Base-by-base conservation (phyloP, 176 grass and related monocot species). In the Bonia amplexicaulis region DNA sequence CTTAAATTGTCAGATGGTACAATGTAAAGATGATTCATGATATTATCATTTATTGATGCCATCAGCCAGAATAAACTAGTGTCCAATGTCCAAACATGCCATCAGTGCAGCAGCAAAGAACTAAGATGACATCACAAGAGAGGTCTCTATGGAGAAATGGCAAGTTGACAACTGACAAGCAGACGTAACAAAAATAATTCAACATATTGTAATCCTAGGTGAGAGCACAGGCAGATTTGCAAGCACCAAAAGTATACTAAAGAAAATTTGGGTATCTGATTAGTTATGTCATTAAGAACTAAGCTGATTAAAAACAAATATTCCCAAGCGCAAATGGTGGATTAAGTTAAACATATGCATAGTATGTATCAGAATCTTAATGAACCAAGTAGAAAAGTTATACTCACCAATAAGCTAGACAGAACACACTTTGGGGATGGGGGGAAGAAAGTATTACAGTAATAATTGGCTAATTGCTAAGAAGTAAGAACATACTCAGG, bases 121-220 rank as follows among this genome's bases (percentile, higher is more conserved):
- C 48, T 13, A 61, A 55, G 33, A 71, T 71, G 39, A 47, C 51
- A 49, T 66, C 13, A 78, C 20, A 27, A 77, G 11, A 33, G 13
- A 71, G 8, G 17, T 37, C 40, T 20, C 12, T 66, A 76, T 20
- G 14, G 25, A 46, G 41, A 58, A 69, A 76, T 60, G 14, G n/a
- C 22, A 80, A 53, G 27, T 86, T 63, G 23, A 72, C 23, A 82
- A 45, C 67, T 72, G 52, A 71, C 35, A 86, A 51, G 53, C 58
- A 51, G 42, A 79, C 29, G 3, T 13, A 31, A 55, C 46, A 76
- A 84, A 74, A 53, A 53, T 0, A 53, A 0, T 53, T 19, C 51
- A 19, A 31, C 67, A 72, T 41, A 42, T 37, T 63, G 7, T 33
- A 83, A 83, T 17, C 37, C 54, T 46, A 46, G 17, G 16, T 60